Evolutionary conservation across 805 yeast genomes (phyloP).

Genomic region (Isabelozyma rhagii): DNA sequence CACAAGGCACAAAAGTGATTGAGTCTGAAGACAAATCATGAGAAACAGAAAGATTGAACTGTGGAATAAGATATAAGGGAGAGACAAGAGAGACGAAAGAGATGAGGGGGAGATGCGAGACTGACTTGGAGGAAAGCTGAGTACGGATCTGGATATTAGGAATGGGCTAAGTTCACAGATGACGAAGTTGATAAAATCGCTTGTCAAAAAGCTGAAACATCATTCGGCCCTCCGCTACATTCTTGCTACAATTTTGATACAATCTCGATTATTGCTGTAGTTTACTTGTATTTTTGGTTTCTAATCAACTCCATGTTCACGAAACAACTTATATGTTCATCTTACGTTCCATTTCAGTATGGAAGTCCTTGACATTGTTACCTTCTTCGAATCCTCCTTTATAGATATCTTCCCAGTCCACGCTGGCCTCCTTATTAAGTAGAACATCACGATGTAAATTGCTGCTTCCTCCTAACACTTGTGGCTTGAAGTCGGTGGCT

Average conservation of each 20-base stretch:
- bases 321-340: constrained; percentile 43
- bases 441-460: constrained; percentile 75
- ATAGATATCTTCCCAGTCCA: constrained; percentile 96
- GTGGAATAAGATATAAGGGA: background rate
- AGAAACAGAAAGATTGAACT: background rate
- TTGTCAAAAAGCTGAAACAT: too few relatives aligned
- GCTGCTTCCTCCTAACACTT: constrained; percentile 53
- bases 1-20: background rate
- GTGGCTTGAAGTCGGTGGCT: constrained; percentile 67
- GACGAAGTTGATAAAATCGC: too few relatives aligned
- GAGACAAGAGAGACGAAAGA: background rate
- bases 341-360: constrained; percentile 66
- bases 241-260: too few relatives aligned
- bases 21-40: background rate
- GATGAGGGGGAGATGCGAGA: background rate
- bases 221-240: too few relatives aligned
- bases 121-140: background rate
- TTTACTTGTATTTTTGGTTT: too few relatives aligned
- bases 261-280: too few relatives aligned
- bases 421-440: constrained; percentile 65
- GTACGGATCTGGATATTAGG: too few relatives aligned
- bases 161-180: too few relatives aligned
- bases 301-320: too few relatives aligned
- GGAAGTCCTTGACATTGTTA: constrained; percentile 51
- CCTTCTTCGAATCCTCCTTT: constrained; percentile 49